phyloP scores from a whole-genome alignment of 208 protist species.

The Acanthamoeba royreba region DNA sequence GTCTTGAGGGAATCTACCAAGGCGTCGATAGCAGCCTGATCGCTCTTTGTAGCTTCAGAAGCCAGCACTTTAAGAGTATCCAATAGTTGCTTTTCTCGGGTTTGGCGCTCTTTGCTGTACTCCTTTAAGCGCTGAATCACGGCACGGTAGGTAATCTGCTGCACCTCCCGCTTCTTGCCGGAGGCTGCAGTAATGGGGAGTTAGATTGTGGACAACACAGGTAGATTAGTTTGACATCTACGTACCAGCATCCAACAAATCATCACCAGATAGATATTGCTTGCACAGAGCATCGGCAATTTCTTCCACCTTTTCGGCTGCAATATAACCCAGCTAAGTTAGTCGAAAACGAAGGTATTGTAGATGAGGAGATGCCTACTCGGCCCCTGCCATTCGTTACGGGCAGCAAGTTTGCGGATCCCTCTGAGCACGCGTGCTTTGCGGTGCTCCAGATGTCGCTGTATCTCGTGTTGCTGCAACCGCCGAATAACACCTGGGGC shows the following conservation, averaged over 20 bases:
- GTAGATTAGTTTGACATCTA: too few relatives aligned
- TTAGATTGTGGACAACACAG: too few relatives aligned
- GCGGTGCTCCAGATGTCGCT: background rate
- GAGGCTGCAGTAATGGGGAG: background rate
- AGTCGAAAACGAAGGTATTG: background rate
- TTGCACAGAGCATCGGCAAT: background rate
- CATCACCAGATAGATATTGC: background rate
- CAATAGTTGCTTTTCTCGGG: background rate
- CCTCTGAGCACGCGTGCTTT: background rate
- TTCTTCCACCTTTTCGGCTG: background rate
- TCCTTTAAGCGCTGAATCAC: background rate
- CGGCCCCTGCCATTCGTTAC: background rate
- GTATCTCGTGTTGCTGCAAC: background rate
- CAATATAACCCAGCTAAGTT: background rate
- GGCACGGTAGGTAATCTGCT: background rate
- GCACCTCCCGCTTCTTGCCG: background rate
- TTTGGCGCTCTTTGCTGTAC: background rate
- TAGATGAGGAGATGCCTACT: background rate
- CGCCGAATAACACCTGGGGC: background rate
- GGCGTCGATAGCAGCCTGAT: background rate
- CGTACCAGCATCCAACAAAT: background rate
- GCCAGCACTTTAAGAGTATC: background rate
- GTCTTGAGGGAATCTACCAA: background rate
- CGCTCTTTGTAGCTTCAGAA: background rate
- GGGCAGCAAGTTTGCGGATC: background rate